These are phyloP conservation scores for Periconia digitata DNA, from an alignment of 2,329 filamentous ascomycete genomes.

Conservation along the genomic window DNA sequence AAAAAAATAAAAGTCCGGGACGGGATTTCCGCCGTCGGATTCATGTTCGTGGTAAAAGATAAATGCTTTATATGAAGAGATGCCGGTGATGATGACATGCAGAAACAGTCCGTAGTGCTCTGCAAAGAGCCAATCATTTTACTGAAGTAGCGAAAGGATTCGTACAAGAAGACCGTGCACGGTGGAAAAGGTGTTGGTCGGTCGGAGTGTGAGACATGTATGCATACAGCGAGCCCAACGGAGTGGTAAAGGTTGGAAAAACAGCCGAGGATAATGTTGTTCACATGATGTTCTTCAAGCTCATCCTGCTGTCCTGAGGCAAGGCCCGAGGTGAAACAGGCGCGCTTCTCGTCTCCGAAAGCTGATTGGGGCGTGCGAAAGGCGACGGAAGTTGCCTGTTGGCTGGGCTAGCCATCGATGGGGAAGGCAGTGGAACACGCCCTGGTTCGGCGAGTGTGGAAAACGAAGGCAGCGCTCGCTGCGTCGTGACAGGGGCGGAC, in stretches of 20 bases:
- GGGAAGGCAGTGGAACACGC: slow-evolving; percentile 24
- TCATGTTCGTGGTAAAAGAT: background rate
- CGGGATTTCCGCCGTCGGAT: no score
- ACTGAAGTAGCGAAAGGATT: background rate
- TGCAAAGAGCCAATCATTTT: background rate
- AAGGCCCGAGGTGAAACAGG: slow-evolving; percentile 37
- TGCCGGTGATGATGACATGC: background rate
- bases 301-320: slow-evolving; percentile 31
- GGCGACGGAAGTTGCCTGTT: slow-evolving; percentile 36
- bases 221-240: background rate
- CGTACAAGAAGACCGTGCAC: background rate
- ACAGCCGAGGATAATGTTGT: background rate
- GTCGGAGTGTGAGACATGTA: background rate
- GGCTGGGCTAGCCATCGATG: slow-evolving; percentile 28
- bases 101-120: background rate
- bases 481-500: slow-evolving; percentile 24
- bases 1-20: background rate
- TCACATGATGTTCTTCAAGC: slow-evolving; percentile 38
- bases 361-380: slow-evolving; percentile 22
- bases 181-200: no score
- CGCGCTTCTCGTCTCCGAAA: slow-evolving; percentile 29
- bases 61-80: background rate
- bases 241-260: background rate
- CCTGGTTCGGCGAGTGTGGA: slow-evolving; percentile 36
- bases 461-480: slow-evolving; percentile 36